phyloP scores from a whole-genome alignment of 2,329 filamentous ascomycete species.

The Daldinia eschscholtzii region DNA sequence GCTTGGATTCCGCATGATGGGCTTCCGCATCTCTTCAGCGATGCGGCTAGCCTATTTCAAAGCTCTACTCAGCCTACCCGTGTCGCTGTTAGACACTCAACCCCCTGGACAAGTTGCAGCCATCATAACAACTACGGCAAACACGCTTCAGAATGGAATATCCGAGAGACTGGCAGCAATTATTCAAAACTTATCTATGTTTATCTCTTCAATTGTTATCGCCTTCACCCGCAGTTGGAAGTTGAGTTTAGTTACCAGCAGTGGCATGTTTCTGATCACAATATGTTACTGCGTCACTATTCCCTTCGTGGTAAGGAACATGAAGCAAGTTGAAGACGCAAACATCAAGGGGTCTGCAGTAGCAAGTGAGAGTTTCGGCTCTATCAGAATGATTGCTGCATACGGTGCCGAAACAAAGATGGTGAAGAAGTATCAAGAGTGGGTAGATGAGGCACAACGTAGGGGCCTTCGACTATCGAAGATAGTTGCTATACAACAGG shows the following conservation, averaged over 20 bases:
- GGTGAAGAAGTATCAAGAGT: slow-evolving; percentile 64
- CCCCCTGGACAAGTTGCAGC: slow-evolving; percentile 70
- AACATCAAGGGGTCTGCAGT: slow-evolving; percentile 70
- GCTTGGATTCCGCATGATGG: slow-evolving; percentile 71
- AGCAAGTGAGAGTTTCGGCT: slow-evolving; percentile 70
- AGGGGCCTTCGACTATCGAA: slow-evolving; percentile 48
- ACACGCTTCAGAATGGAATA: slow-evolving; percentile 72
- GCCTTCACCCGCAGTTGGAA: slow-evolving; percentile 70
- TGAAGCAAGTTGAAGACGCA: slow-evolving; percentile 62
- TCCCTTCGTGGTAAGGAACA: slow-evolving; percentile 68
- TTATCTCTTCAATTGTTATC: slow-evolving; percentile 66
- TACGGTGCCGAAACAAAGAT: slow-evolving; percentile 71
- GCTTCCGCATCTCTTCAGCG: slow-evolving; percentile 70
- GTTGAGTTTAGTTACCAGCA: slow-evolving; percentile 69
- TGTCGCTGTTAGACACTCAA: slow-evolving; percentile 75
- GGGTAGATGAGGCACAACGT: slow-evolving; percentile 65
- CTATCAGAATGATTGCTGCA: slow-evolving; percentile 72
- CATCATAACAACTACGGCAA: slow-evolving; percentile 73
- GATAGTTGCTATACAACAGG: slow-evolving; percentile 50
- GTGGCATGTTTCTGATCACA: slow-evolving; percentile 68
- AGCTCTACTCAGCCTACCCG: slow-evolving; percentile 72
- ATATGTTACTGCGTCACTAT: slow-evolving; percentile 64
- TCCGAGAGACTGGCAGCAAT: slow-evolving; percentile 72
- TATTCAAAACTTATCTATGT: slow-evolving; percentile 66
- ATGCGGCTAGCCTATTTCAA: slow-evolving; percentile 75